These are phyloP conservation scores for Astrothelium macrocarpum DNA, from an alignment of 495 filamentous ascomycete genomes.

Conservation along the genomic window DNA sequence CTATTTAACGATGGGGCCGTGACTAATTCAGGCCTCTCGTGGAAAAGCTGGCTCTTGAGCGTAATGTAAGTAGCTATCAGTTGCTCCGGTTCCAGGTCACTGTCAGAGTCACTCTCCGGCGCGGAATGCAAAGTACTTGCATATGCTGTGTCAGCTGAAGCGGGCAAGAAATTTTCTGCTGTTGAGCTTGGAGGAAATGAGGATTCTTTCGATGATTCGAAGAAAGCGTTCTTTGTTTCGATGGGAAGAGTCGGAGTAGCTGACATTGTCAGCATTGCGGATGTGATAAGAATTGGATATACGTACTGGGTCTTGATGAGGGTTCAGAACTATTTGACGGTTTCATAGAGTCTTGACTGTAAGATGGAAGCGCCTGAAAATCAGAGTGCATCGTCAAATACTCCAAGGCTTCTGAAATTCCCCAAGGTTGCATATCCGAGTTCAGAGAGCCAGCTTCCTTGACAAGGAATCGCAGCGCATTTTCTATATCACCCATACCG, in stretches of 20 bases:
- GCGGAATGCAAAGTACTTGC: not conserved
- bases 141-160: not conserved
- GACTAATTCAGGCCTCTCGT: conserved; percentile 50
- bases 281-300: not conserved
- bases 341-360: not conserved
- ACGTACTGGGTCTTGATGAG: not conserved
- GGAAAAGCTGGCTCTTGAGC: conserved; percentile 59
- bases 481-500: conserved; percentile 48
- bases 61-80: conserved; percentile 67
- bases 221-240: conserved; percentile 1
- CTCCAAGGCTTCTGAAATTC: conserved; percentile 75
- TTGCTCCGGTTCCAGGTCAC: conserved; percentile 57
- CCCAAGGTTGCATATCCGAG: conserved; percentile 49
- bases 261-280: not conserved
- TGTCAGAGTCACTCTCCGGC: conserved; percentile 40
- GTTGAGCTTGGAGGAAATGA: not conserved
- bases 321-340: not conserved
- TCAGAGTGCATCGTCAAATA: conserved; percentile 70
- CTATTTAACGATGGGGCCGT: conserved; percentile 9
- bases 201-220: not conserved
- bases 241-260: not conserved
- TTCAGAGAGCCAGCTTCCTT: conserved; percentile 39
- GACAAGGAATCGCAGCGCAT: conserved; percentile 56
- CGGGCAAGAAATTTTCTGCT: conserved; percentile 9
- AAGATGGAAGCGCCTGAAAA: conserved; percentile 14